phyloP scores from a whole-genome alignment of 192 early-diverging fungal genomes.

The Dissophora globulifera region DNA sequence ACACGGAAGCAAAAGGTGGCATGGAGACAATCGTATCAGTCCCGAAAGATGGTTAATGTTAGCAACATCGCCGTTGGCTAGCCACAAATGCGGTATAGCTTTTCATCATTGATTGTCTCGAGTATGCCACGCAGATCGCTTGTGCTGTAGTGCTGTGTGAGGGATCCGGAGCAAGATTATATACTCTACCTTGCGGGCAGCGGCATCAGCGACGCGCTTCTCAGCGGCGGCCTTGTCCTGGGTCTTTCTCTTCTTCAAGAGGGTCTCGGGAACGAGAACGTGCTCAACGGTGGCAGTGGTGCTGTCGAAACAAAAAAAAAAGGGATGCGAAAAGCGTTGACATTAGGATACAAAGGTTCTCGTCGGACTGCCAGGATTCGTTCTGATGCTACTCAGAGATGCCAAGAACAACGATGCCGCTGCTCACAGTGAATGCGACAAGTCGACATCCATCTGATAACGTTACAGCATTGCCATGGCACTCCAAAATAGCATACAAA shows the following conservation, averaged over 20 bases:
- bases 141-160: not conserved
- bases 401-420: not conserved
- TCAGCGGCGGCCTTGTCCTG: slow-evolving; percentile 78
- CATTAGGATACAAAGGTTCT: slow-evolving; percentile 35
- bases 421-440: no score
- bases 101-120: slow-evolving; percentile 20
- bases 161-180: not conserved
- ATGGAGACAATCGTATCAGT: slow-evolving; percentile 62
- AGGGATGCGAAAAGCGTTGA: slow-evolving; percentile 12
- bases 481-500: slow-evolving; percentile 10
- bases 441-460: no score
- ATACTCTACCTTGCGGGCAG: slow-evolving; percentile 62
- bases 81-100: slow-evolving; percentile 40
- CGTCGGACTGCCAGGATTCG: slow-evolving; percentile 36
- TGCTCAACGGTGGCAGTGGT: slow-evolving; percentile 72
- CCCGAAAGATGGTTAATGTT: slow-evolving; percentile 82
- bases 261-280: slow-evolving; percentile 86
- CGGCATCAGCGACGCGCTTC: slow-evolving; percentile 62
- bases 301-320: slow-evolving; percentile 43
- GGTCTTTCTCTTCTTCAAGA: slow-evolving; percentile 87
- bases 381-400: no score
- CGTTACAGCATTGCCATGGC: not conserved
- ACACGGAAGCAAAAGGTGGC: slow-evolving; percentile 6
- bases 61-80: slow-evolving; percentile 59
- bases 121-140: slow-evolving; percentile 53